A percentile compares a stretch with the other conserved stretches of the same genome.
Conservation (phyloP, 2,329 filamentous ascomycete genomes). For the Didymella glomerata region DNA sequence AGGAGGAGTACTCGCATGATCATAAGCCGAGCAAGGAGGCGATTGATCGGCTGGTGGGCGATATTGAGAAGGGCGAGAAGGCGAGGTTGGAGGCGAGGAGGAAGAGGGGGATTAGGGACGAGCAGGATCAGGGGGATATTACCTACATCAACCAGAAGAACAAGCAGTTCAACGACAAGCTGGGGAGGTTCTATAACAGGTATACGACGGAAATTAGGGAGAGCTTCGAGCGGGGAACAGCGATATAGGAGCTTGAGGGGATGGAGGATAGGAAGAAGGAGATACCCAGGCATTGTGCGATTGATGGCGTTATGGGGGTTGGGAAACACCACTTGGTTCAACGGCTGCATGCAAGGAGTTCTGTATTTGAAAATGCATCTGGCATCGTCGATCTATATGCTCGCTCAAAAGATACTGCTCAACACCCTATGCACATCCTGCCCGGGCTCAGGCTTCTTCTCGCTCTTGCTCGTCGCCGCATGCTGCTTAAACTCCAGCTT, state of each 20-base stretch:
- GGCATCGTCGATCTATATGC: constrained; percentile 12
- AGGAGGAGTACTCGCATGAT: constrained; percentile 80
- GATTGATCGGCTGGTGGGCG: constrained; percentile 85
- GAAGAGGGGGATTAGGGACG: constrained; percentile 75
- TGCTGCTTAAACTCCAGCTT: constrained; percentile 73
- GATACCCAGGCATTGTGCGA: constrained; percentile 38
- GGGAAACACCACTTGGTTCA: neutral
- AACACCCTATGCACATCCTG: constrained; percentile 47
- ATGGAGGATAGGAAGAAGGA: constrained; percentile 10
- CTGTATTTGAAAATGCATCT: neutral
- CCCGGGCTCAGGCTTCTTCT: constrained; percentile 44
- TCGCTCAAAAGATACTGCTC: constrained; percentile 47
- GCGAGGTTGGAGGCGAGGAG: constrained; percentile 83
- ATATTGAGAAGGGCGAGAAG: constrained; percentile 89
- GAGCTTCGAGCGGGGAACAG: constrained; percentile 95
- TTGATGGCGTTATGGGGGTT: constrained; percentile 16
- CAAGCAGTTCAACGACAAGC: constrained; percentile 99
- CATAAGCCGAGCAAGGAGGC: constrained; percentile 88
- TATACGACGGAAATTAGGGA: constrained; percentile 97
- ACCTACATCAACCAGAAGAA: constrained; percentile 99
- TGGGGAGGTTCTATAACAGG: constrained; percentile 96
- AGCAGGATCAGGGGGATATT: constrained; percentile 83
- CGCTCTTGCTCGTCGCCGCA: constrained; percentile 56
- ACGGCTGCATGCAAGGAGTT: neutral
- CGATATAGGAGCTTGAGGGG: constrained; percentile 68